Evolutionary conservation across 2,329 filamentous ascomycete species (phyloP).

Genomic region (Pseudogymnoascus sp.): DNA sequence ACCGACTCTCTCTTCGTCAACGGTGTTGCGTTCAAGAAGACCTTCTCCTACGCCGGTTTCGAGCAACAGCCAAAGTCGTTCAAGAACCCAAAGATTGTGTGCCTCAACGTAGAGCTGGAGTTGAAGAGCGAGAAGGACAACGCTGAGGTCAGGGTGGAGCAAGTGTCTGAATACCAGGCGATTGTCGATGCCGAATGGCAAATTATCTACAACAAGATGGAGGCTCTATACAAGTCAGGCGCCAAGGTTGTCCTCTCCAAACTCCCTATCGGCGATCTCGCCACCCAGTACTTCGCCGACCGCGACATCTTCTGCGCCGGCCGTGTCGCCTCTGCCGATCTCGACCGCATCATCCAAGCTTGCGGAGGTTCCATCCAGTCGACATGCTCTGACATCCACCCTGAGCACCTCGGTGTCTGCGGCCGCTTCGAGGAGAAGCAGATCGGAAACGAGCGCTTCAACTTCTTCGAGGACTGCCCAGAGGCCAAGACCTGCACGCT

Average conservation of each 20-base stretch:
- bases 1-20: constrained; percentile 96
- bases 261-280: constrained; percentile 92
- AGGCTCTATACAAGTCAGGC: constrained; percentile 85
- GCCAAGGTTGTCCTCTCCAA: constrained; percentile 97
- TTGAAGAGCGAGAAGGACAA: constrained; percentile 99
- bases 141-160: constrained; percentile 93
- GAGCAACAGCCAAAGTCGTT: constrained; percentile 98
- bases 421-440: constrained; percentile 90
- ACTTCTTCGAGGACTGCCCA: constrained; percentile 95
- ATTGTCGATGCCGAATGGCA: constrained; percentile 99
- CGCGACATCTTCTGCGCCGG: constrained; percentile 97
- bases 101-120: constrained; percentile 95
- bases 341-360: constrained; percentile 92
- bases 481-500: constrained; percentile 95
- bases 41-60: constrained; percentile 97
- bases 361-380: constrained; percentile 89
- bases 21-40: constrained; percentile 99
- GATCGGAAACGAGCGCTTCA: constrained; percentile 95
- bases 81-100: constrained; percentile 90
- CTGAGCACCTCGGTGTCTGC: constrained; percentile 84
- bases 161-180: constrained; percentile 98
- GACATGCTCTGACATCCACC: constrained; percentile 89
- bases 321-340: constrained; percentile 81
- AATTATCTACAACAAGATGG: constrained; percentile 99
- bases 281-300: constrained; percentile 96